Percentiles rank a stretch among this genome's conserved stretches.
These are phyloP conservation scores for Lactifluus piperatus DNA, from an alignment of 768 basidiomycete species.

Conservation along the genomic window DNA sequence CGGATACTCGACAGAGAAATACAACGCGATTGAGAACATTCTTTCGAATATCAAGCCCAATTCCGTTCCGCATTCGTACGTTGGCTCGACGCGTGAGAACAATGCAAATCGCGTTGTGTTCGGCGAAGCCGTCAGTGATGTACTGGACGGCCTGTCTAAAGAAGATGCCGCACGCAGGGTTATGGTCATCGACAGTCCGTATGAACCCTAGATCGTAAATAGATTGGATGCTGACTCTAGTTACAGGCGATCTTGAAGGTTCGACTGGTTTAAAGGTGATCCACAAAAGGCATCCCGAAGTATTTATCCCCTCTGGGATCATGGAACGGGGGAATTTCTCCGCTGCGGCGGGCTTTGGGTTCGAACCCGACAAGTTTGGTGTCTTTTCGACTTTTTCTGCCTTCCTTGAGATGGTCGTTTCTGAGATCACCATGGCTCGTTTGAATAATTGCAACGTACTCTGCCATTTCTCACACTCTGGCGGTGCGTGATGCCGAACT, in stretches of 20 bases:
- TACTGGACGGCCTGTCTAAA: conserved; percentile 65
- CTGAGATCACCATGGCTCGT: conserved; percentile 89
- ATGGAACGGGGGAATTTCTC: conserved; percentile 83
- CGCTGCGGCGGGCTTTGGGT: conserved; percentile 83
- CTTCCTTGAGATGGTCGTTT: conserved; percentile 86
- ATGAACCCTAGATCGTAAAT: neutral
- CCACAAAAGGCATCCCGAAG: conserved; percentile 85
- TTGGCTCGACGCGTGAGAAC: conserved; percentile 63
- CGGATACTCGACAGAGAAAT: conserved; percentile 40
- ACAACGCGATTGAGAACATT: conserved; percentile 37
- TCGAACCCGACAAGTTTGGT: conserved; percentile 72
- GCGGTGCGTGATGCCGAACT: conserved; percentile 37
- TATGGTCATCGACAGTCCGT: conserved; percentile 79
- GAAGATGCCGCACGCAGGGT: conserved; percentile 74
- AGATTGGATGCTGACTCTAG: conserved; percentile 7
- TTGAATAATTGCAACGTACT: conserved; percentile 84
- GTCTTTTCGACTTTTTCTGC: conserved; percentile 89
- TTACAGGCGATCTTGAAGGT: conserved; percentile 73
- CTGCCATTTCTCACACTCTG: conserved; percentile 85
- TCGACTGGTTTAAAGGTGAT: conserved; percentile 85
- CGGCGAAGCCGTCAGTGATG: conserved; percentile 74
- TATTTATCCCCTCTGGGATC: conserved; percentile 77
- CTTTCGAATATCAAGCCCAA: conserved; percentile 57
- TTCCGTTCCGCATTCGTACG: conserved; percentile 47
- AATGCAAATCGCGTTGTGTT: conserved; percentile 79